Evolutionary conservation across 2,329 filamentous ascomycete species (phyloP).

Genomic region (Bisporella sp.): DNA sequence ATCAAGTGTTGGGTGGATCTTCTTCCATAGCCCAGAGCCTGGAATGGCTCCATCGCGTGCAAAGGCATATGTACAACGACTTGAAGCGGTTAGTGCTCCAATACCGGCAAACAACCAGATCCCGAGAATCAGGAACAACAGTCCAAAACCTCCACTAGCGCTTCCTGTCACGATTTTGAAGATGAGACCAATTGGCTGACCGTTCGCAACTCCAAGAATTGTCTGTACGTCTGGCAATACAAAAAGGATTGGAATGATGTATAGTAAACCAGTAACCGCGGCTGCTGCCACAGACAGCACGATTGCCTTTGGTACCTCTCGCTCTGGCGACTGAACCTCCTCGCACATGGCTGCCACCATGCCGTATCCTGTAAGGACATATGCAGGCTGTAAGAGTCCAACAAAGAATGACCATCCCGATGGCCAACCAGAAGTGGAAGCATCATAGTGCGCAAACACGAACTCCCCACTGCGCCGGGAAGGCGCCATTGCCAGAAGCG

Average conservation of each 20-base stretch:
- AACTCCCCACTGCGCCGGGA: constrained; percentile 51
- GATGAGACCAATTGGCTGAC: constrained; percentile 68
- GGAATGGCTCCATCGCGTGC: constrained; percentile 70
- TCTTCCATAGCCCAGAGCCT: constrained; percentile 58
- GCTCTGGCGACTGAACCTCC: constrained; percentile 61
- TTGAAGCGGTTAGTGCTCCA: constrained; percentile 67
- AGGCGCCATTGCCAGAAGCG: constrained; percentile 48
- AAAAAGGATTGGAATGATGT: constrained; percentile 69
- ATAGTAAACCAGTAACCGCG: constrained; percentile 58
- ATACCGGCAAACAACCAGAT: constrained; percentile 73
- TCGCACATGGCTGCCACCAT: constrained; percentile 69
- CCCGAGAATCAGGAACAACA: constrained; percentile 69
- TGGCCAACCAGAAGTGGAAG: constrained; percentile 58
- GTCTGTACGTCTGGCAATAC: constrained; percentile 61
- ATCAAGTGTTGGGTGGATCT: constrained; percentile 57
- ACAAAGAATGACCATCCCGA: constrained; percentile 68
- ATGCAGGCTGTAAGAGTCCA: constrained; percentile 56
- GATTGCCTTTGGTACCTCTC: constrained; percentile 65
- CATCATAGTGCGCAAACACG: constrained; percentile 63
- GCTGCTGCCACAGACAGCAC: constrained; percentile 62
- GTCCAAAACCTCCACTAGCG: constrained; percentile 62
- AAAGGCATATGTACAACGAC: constrained; percentile 69
- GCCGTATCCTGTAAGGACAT: constrained; percentile 58
- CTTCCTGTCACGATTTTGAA: constrained; percentile 63
- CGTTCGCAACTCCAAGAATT: constrained; percentile 59